Percentiles rank a stretch among this genome's conserved stretches.
Evolutionary conservation across 2,329 filamentous ascomycete genomes (phyloP).

Genomic region (Fusarium sp.): DNA sequence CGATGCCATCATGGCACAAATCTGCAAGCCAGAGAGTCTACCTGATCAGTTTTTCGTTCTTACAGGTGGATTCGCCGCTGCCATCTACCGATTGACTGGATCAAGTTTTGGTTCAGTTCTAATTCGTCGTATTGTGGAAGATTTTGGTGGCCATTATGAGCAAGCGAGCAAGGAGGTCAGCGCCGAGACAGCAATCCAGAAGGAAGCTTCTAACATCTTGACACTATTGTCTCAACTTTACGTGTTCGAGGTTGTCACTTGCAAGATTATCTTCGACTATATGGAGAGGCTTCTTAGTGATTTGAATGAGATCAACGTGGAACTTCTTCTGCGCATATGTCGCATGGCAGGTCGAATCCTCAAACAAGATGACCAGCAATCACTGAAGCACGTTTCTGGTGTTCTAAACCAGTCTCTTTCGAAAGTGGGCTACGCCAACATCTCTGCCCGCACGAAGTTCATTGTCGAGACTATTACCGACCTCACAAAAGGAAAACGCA

Average conservation of each 20-base stretch:
- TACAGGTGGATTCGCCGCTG: constrained; percentile 89
- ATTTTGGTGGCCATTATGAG: constrained; percentile 77
- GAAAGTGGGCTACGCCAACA: constrained; percentile 74
- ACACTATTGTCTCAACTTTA: constrained; percentile 89
- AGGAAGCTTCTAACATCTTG: constrained; percentile 76
- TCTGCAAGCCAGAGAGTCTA: constrained; percentile 82
- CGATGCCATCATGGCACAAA: constrained; percentile 81
- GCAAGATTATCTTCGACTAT: constrained; percentile 90
- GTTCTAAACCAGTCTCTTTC: constrained; percentile 80
- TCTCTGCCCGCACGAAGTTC: constrained; percentile 92
- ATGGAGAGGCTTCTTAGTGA: constrained; percentile 80
- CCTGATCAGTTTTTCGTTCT: constrained; percentile 93
- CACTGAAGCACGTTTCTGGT: constrained; percentile 89
- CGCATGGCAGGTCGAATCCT: constrained; percentile 85
- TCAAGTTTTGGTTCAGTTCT: constrained; percentile 91
- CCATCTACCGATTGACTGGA: constrained; percentile 87
- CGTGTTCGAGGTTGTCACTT: constrained; percentile 88
- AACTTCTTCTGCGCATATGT: constrained; percentile 86
- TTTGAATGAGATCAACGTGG: constrained; percentile 87
- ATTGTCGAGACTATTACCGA: constrained; percentile 98
- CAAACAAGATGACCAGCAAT: constrained; percentile 87
- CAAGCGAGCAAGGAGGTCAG: constrained; percentile 55
- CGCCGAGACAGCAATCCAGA: constrained; percentile 56
- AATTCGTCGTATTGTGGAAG: constrained; percentile 80
- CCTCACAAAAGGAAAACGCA: constrained; percentile 93